Base-by-base conservation (phyloP, 495 filamentous ascomycete species). In the Penicillium cosmopolitanum region DNA sequence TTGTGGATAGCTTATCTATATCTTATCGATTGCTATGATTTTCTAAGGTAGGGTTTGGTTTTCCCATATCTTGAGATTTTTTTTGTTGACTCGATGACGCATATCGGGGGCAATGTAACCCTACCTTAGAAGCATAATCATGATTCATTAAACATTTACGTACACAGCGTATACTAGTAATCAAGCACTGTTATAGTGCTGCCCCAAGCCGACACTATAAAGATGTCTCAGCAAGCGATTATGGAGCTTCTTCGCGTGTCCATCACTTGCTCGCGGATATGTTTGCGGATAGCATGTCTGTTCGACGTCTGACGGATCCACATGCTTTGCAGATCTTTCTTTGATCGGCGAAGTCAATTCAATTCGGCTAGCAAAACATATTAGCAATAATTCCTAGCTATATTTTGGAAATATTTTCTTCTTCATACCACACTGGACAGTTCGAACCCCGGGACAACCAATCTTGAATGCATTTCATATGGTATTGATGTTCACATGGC, bases 401-500 rank as follows among this genome's bases (percentile, higher is more conserved):
- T 10, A 23, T n/a, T 12, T 12, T 1, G 36, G 1, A 38, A 38
- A 12, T 13, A 13, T 31, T 31, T 2, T 9, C 4, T 31, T 31
- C 8, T 31, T 31, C 46, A 28, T 48, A 48, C 46, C 46, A 48
- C 12, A 48, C 46, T 9, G 46, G 46, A 15, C 46, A 48, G 21
- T 18, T 48, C 9, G 10, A 28, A 13, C 46, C n/a, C 10, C 46
- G 46, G 12, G n/a, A 48, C 40, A 60, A 28, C 57, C 57, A 60
- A 19, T 60, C 57, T 40, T 54, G 40, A 19, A 60, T 52, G 36
- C 57, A 60, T 5, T 1, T n/a, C 23, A 19, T 44, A 50, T 60
- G 57, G 33, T 54, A 60, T 18, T 48, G 33, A 28, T 60, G 57
- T 9, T 44, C 44, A 21, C 57, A 60, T 11, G 51, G 57, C 35